Base-by-base conservation (phyloP, 2,329 filamentous ascomycete species). In the Hypoxylon sp. region DNA sequence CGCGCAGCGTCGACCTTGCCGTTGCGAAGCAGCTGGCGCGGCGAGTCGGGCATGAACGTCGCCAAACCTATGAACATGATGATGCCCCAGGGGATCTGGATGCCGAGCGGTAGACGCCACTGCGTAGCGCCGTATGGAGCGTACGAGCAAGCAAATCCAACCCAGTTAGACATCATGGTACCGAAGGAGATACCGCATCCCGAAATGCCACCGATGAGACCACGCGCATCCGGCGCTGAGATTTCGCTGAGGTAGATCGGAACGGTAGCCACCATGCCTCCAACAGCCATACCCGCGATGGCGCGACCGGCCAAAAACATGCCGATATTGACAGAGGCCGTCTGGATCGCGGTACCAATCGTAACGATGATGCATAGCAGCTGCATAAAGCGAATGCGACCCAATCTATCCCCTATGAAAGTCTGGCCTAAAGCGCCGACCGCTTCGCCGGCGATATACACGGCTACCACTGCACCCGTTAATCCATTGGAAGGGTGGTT, bases 361-460 rank as follows among this genome's bases (percentile, higher is more conserved):
- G 86, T 88, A 28, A 87, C 85, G 25, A 87, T 75, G 14, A 86
- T 69, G 70, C 85, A 87, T 77, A 85, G 82, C 43, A 86, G 65
- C 69, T 84, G 80, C 83, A 86, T 85, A 72, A 87, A 87, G 1
- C 83, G 81, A 46, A 86, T 81, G 9, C 85, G 83, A 9, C 85
- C 85, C 3, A 85, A 81, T 73, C 76, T 81, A 69, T 89, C 87
- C 7, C 82, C 87, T 17, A 88, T 76, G 4, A 82, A 79, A 2
- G 84, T 88, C 71, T 89, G 87, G 0, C 79, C 79, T 6, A 87
- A 65, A 14, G 86, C 85, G 1, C 87, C 87, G 4, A 84, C 76
- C 11, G 85, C 85, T 75, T 89, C 87, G 28, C 87, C 87, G 5
- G 86, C 86, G 65, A 89, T 87, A 71, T 89, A 89, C 2, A 87